Evolutionary conservation across 305 asterid genomes (phyloP).

Genomic region (Fraxinus albicans): DNA sequence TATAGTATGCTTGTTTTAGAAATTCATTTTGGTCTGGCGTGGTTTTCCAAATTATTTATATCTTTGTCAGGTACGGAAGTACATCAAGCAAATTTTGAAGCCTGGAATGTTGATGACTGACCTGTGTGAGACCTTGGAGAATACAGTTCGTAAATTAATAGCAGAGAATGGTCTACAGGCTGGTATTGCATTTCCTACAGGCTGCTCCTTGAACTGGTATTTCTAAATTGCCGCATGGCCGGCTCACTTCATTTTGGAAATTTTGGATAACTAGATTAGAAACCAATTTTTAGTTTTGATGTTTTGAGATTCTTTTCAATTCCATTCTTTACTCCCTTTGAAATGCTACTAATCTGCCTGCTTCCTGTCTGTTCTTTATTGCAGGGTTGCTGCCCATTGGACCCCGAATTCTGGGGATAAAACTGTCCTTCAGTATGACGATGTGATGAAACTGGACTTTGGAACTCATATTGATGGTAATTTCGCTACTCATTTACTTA

Average conservation of each 20-base stretch:
- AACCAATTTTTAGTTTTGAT: background rate
- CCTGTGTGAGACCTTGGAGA: conserved; percentile 91
- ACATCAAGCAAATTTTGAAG: conserved; percentile 70
- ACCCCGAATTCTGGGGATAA: conserved; percentile 56
- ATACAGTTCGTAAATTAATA: conserved; percentile 83
- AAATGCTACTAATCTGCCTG: background rate
- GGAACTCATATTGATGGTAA: conserved; percentile 96
- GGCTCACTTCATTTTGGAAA: conserved; percentile 1
- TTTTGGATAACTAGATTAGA: background rate
- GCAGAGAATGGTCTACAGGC: conserved; percentile 69
- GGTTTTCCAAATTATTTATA: background rate
- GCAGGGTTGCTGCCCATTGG: conserved; percentile 61
- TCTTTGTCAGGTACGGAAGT: conserved; percentile 70
- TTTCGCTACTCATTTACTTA: conserved; percentile 14
- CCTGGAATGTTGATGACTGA: conserved; percentile 98
- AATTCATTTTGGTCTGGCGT: background rate
- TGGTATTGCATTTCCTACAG: conserved; percentile 58
- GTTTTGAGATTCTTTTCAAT: background rate
- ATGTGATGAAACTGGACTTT: conserved; percentile 68
- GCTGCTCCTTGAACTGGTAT: conserved; percentile 54
- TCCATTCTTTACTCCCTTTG: background rate
- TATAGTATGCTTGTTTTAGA: background rate
- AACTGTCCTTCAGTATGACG: conserved; percentile 53
- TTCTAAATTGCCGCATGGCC: background rate
- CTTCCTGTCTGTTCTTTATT: background rate